Evolutionary conservation across 2,329 filamentous ascomycete species (phyloP), one percentile per base, ranked within the genome.

Genomic region (Chrysoporthe deuterocubensis): DNA sequence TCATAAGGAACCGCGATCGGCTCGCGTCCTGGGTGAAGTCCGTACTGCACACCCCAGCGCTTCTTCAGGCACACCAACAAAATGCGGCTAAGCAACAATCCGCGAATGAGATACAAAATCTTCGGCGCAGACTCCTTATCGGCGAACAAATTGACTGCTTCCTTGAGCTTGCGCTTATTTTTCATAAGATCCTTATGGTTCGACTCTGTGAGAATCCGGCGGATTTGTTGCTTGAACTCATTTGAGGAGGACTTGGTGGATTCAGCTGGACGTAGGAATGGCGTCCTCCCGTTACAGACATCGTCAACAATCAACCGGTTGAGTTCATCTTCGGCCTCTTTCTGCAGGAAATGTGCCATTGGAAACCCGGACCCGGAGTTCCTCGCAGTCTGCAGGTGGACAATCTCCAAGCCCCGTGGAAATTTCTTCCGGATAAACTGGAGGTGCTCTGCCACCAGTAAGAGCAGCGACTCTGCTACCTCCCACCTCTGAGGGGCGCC

Each of bases 1-100:
- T 86, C 81, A 61, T 84, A 93, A 0, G 90, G 90, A 0, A 93
- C 90, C 0, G 90, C 89, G 5, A 91, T 84, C 0, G 87, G 87
- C 52, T 83, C 80, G 16, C 90, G 81, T 0, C 69, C 58, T 0
- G 85, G 82, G 70, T 89, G 83, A 0, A 90, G 76, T 0, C 88
- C 87, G 59, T 90, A 94, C 56, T 87, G 81, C 0, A 93, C 90
- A 40, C 90, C 89, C 85, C 86, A 92, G 4, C 87, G 78, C 73
- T 91, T 92, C 62, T 85, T 85, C 0, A 91, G 73, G 2, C 82
- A 84, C 37, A 89, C 83, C 1, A 86, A 73, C 0, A 93, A 75
- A 2, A 93, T 87, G 0, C 85, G 79, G 65, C 88, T 82, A 0
- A 86, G 81, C 0, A 93, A 74, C 0, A 93, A 77, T 0, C 91